These are phyloP conservation scores for Pseudomassariella vexata DNA, from an alignment of 2,329 filamentous ascomycete species.

Conservation along the genomic window DNA sequence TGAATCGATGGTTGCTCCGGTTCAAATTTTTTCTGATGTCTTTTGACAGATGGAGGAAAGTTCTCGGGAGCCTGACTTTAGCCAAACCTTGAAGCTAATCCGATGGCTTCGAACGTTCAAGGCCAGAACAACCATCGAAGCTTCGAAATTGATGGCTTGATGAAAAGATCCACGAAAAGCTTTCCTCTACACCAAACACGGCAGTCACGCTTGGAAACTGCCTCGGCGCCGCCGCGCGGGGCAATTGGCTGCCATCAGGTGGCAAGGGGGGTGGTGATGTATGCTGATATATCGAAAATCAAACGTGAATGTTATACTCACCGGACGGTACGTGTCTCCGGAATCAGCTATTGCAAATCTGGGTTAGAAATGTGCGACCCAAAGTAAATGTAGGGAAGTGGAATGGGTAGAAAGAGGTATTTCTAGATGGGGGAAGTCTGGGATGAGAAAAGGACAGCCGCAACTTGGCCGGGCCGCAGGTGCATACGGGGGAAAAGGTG, in stretches of 20 bases:
- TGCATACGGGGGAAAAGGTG: conserved; percentile 30
- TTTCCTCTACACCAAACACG: too few species aligned
- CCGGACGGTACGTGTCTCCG: conserved; percentile 56
- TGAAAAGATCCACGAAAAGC: too few species aligned
- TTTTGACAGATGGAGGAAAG: too few species aligned
- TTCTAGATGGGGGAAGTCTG: conserved; percentile 9
- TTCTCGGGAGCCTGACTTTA: too few species aligned
- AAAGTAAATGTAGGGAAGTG: conserved; percentile 19
- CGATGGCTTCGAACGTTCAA: background rate
- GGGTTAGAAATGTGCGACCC: conserved; percentile 32
- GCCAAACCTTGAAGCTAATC: background rate
- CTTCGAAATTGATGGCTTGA: too few species aligned
- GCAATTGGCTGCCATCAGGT: conserved; percentile 9
- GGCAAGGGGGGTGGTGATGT: too few species aligned
- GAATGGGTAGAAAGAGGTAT: too few species aligned
- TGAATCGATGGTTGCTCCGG: too few species aligned
- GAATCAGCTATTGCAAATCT: conserved; percentile 45
- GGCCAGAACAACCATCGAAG: too few species aligned
- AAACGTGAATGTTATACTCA: conserved; percentile 16
- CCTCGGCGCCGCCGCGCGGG: too few species aligned
- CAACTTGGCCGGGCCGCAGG: conserved; percentile 23
- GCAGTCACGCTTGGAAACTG: too few species aligned
- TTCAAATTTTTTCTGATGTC: too few species aligned
- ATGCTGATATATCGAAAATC: conserved; percentile 9
- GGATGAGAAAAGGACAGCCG: conserved; percentile 11